Evolutionary conservation across 2,329 filamentous ascomycete genomes (phyloP), one percentile per base, ranked within the genome.

Genomic region (Aspergillus eucalypticola): DNA sequence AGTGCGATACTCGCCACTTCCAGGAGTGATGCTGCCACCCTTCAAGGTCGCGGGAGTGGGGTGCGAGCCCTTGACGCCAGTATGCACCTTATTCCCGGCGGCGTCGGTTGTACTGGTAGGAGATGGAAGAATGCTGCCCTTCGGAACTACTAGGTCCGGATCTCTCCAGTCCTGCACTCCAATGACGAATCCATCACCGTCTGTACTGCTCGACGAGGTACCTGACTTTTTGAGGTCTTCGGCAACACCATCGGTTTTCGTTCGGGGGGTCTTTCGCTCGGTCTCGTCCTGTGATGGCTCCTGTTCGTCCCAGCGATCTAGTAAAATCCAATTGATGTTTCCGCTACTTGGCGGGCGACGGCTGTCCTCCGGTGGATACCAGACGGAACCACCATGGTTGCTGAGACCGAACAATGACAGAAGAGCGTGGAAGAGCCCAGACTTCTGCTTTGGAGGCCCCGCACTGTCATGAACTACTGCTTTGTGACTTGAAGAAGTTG

Each of bases 141-240:
- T 75, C 41, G 77, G 72, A 2, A 81, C 82, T 21, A 91, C 80
- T 17, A 92, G 78, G 71, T 92, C 90, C 5, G 90, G 89, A 72
- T 95, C 91, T 66, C 90, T 85, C 91, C 91, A 94, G 71, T 95
- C 91, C 66, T 95, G 90, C 11, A 92, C 87, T n/a, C 90, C 91
- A 68, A 94, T 93, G 48, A 90, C 83, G 71, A 93, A 94, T 59
- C 83, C 85, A 72, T 92, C 88, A 50, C 79, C 72, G 64, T 78
- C 77, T 10, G 67, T 60, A 42, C 67, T 67, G 19, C 67, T 66
- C n/a, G 72, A 63, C 8, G 67, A 61, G 32, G 67, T 62, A 7
- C 67, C 70, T 2, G 68, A 54, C 7, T 69, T 67, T 25, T 69
- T 69, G 17, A 62, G 60, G 25, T 64, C 58, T 15, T 68, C 66